Evolutionary conservation across 805 yeast genomes (phyloP).

Genomic region (Starmerella stigmatis): DNA sequence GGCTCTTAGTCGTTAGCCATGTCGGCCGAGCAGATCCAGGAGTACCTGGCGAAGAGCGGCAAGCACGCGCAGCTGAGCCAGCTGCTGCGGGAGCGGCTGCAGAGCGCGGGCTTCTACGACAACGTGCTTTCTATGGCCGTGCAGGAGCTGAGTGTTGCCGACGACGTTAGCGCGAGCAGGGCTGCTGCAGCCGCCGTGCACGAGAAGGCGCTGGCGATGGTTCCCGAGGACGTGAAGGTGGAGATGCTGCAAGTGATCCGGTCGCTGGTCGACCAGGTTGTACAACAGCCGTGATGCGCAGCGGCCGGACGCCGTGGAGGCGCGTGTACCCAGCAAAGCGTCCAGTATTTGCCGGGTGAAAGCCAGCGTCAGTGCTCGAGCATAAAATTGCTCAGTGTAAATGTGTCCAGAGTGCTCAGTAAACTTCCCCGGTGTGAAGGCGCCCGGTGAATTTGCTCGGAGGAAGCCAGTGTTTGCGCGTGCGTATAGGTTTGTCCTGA

Average conservation of each 20-base stretch:
- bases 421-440: too few relatives aligned
- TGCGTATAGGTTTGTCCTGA: too few relatives aligned
- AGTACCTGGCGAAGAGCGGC: conserved; percentile 21
- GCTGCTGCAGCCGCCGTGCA: conserved; percentile 12
- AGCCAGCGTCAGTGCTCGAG: too few relatives aligned
- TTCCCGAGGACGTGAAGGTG: conserved; percentile 54
- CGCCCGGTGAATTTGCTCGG: too few relatives aligned
- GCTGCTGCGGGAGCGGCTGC: conserved; percentile 50
- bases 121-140: conserved; percentile 51
- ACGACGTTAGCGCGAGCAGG: conserved; percentile 37
- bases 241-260: conserved; percentile 47
- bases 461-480: too few relatives aligned
- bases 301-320: too few relatives aligned
- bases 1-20: conserved; percentile 4
- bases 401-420: too few relatives aligned
- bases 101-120: conserved; percentile 81
- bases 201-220: conserved; percentile 32
- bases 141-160: conserved; percentile 36
- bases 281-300: conserved; percentile 18
- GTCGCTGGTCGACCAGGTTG: conserved; percentile 27
- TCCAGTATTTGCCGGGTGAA: too few relatives aligned
- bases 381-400: too few relatives aligned
- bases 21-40: conserved; percentile 21
- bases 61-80: conserved; percentile 41
- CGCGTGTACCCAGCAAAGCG: too few relatives aligned